Base-by-base conservation (phyloP, 495 filamentous ascomycete genomes). In the Penicillium simplicissimum region DNA sequence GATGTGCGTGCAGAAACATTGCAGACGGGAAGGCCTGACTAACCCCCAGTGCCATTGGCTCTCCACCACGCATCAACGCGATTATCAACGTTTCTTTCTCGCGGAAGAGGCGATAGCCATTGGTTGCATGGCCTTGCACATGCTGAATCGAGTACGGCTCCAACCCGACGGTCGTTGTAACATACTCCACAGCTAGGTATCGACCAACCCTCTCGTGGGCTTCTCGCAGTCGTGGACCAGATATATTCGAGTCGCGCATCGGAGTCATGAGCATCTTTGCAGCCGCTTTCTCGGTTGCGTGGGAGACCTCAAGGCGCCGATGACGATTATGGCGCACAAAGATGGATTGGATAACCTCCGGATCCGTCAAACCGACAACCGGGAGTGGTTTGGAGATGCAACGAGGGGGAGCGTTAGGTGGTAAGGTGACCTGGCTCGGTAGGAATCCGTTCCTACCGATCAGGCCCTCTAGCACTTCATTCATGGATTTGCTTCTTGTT, bases 31-130 rank as follows among this genome's bases (percentile, higher is more conserved):
- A 83, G 23, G 75, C 81, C 2, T 86, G 77, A 63, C 68, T 85
- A 59, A 90, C 78, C 7, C 87, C 87, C 7, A 79, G 73, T n/a
- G 87, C 87, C 84, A 90, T 86, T 13, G 87, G 75, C 67, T 88
- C 85, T 28, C 87, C 87, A 19, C 83, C 87, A 33, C 87, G 84
- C 87, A 90, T 88, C 25, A 90, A 69, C 0, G 85, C 71, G 13
- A 90, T 78, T 45, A 90, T 88, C 15, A 78, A 61, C 4, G 85
- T 89, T 19, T 72, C 60, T 9, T 72, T 8, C 69, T 90, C 84
- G 42, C 81, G 37, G 0, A 57, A 38, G 8, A 89, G 77, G 10
- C 80, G 80, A 66, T 85, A 76, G n/a, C 87, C 86, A 1, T 31
- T 61, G 3, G 74, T 82, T 8, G 42, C 15, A 47, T 81, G 59